Evolutionary conservation across 352 stramenopile species (phyloP).

Genomic region (Phytophthora citricola): DNA sequence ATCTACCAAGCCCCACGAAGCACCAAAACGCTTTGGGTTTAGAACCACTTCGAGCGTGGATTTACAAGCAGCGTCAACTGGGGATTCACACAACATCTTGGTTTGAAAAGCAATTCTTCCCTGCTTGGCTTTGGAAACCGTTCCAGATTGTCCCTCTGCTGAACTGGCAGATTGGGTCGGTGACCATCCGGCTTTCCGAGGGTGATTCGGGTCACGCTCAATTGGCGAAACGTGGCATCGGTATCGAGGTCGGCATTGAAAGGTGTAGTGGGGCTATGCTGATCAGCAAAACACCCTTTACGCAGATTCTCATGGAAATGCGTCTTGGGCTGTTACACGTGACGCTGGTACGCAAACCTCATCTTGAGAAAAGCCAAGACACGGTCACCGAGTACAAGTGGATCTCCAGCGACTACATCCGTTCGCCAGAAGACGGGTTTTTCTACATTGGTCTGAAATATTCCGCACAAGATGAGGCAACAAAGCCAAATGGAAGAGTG

Average conservation of each 20-base stretch:
- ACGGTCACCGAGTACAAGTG: conserved; percentile 43
- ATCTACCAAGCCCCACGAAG: conserved; percentile 31
- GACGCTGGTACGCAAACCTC: conserved; percentile 40
- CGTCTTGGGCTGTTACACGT: conserved; percentile 60
- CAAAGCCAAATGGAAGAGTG: conserved; percentile 23
- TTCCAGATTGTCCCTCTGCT: conserved; percentile 44
- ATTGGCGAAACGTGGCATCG: conserved; percentile 22
- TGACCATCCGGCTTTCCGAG: conserved; percentile 52
- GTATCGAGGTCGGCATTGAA: conserved; percentile 55
- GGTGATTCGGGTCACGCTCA: conserved; percentile 25
- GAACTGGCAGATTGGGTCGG: conserved; percentile 63
- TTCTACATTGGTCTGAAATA: conserved; percentile 79
- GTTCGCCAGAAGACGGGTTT: conserved; percentile 66
- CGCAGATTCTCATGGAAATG: conserved; percentile 61
- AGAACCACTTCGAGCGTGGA: conserved; percentile 31
- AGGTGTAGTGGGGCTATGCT: conserved; percentile 57
- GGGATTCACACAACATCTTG: conserved; percentile 22
- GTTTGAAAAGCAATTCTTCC: conserved; percentile 39
- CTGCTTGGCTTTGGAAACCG: conserved; percentile 27
- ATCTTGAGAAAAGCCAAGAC: conserved; percentile 5
- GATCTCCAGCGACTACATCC: conserved; percentile 74
- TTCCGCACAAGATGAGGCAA: conserved; percentile 20
- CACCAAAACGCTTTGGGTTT: conserved; percentile 18
- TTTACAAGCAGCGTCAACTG: conserved; percentile 30
- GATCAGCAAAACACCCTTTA: conserved; percentile 33